A percentile compares a stretch with the other conserved stretches of the same genome.
phyloP scores from a whole-genome alignment of 768 basidiomycete genomes.

The Suillus cothurnatus region DNA sequence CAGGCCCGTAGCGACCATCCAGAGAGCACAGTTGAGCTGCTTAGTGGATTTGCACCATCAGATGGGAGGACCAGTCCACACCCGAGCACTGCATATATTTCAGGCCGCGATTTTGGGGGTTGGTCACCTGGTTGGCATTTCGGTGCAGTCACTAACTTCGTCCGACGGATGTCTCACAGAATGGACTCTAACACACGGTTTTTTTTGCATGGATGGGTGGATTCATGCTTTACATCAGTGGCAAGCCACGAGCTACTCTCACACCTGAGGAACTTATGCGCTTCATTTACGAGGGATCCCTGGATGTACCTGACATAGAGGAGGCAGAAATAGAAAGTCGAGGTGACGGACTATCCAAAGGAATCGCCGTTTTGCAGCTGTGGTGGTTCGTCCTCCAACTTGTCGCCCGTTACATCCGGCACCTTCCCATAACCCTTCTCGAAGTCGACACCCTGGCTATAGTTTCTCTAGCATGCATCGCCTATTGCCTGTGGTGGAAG shows the following conservation, averaged over 20 bases:
- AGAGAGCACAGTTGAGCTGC: neutral
- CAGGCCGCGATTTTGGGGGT: neutral
- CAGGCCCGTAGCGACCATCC: neutral
- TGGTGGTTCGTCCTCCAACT: constrained; percentile 35
- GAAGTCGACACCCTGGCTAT: constrained; percentile 37
- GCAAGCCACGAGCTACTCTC: constrained; percentile 5
- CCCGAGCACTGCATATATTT: neutral
- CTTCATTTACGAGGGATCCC: neutral
- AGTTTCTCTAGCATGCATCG: constrained; percentile 27
- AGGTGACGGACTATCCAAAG: constrained; percentile 32
- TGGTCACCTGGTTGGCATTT: neutral
- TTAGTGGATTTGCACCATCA: neutral
- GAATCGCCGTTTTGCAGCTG: constrained; percentile 33
- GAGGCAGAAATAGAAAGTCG: constrained; percentile 30
- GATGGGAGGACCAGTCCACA: neutral
- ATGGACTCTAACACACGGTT: constrained; percentile 15
- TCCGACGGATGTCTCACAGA: neutral
- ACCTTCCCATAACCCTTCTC: constrained; percentile 33
- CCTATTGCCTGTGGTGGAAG: constrained; percentile 37
- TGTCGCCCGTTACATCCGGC: constrained; percentile 22
- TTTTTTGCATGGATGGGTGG: constrained; percentile 26
- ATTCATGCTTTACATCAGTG: constrained; percentile 14
- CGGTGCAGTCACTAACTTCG: neutral
- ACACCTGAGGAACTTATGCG: neutral
- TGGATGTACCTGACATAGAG: neutral